Percentiles rank a stretch among this genome's conserved stretches.
These are phyloP conservation scores for Podospora bellae-mahoneyi DNA, from an alignment of 495 filamentous ascomycete species.

Conservation along the genomic window DNA sequence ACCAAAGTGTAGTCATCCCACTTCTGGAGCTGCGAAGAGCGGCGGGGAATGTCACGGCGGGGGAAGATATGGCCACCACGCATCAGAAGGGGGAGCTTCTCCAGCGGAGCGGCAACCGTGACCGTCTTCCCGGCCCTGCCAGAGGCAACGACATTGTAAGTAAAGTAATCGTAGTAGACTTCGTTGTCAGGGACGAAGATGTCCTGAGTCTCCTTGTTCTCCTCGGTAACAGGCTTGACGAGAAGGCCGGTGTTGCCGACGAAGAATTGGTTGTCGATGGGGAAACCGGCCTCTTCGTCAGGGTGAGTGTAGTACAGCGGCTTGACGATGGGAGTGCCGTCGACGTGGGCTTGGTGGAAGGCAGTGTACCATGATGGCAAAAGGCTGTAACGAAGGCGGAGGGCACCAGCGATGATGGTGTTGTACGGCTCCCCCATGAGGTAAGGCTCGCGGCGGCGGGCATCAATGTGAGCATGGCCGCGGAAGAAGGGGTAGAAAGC, in stretches of 20 bases:
- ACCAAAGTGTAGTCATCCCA: slow-evolving; percentile 93
- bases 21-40: slow-evolving; percentile 82
- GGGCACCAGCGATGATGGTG: slow-evolving; percentile 78
- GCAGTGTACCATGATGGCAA: slow-evolving; percentile 96
- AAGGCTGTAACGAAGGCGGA: slow-evolving; percentile 84
- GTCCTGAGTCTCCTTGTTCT: slow-evolving; percentile 66
- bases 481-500: slow-evolving; percentile 99
- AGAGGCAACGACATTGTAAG: slow-evolving; percentile 69
- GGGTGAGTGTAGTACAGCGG: slow-evolving; percentile 92
- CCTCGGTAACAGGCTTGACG: slow-evolving; percentile 77
- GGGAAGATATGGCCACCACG: slow-evolving; percentile 89
- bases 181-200: slow-evolving; percentile 85
- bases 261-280: slow-evolving; percentile 90
- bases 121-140: slow-evolving; percentile 56
- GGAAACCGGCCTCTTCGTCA: slow-evolving; percentile 78
- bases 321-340: slow-evolving; percentile 81
- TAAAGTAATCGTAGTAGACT: slow-evolving; percentile 92
- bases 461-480: slow-evolving; percentile 95
- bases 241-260: slow-evolving; percentile 81
- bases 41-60: slow-evolving; percentile 79
- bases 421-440: slow-evolving; percentile 79
- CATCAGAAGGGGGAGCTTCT: slow-evolving; percentile 85
- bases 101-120: slow-evolving; percentile 70
- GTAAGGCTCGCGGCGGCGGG: slow-evolving; percentile 91
- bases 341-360: slow-evolving; percentile 80